A percentile compares a stretch with the other conserved stretches of the same genome.
Evolutionary conservation across 306 rosid species (phyloP).

Genomic region (Heteromeles arbutifolia): DNA sequence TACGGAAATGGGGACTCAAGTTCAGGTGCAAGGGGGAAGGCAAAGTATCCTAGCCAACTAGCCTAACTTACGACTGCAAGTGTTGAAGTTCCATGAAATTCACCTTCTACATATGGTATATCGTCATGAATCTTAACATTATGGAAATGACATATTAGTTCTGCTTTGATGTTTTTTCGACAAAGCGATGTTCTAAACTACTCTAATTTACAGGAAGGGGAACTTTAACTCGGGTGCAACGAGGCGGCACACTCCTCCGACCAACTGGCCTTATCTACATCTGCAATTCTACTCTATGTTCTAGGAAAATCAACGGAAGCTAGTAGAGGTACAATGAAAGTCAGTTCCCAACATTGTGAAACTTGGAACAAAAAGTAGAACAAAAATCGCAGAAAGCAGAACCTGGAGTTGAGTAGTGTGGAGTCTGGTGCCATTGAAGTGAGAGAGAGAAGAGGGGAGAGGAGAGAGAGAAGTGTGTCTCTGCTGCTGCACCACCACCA

Average conservation of each 20-base stretch:
- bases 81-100: too few species aligned
- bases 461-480: constrained; percentile 49
- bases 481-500: constrained; percentile 56
- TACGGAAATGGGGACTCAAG: too few species aligned
- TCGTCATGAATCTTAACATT: too few species aligned
- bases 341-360: background rate
- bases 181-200: too few species aligned
- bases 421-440: constrained; percentile 51
- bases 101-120: too few species aligned
- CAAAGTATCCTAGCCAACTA: too few species aligned
- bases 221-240: background rate
- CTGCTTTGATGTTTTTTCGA: too few species aligned
- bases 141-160: too few species aligned
- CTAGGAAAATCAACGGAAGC: background rate
- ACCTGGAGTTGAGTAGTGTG: constrained; percentile 60
- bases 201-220: rapidly evolving
- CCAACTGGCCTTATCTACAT: too few species aligned
- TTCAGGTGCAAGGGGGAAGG: too few species aligned
- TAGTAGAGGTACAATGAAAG: background rate
- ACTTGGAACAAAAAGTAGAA: background rate
- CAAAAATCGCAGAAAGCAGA: constrained; percentile 3
- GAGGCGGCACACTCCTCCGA: background rate
- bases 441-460: constrained; percentile 63
- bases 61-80: too few species aligned
- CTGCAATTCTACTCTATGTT: background rate